Percentiles rank a stretch among this genome's conserved stretches.
Conservation (phyloP, 176 grass and related monocot species). For the Musa itinerans region DNA sequence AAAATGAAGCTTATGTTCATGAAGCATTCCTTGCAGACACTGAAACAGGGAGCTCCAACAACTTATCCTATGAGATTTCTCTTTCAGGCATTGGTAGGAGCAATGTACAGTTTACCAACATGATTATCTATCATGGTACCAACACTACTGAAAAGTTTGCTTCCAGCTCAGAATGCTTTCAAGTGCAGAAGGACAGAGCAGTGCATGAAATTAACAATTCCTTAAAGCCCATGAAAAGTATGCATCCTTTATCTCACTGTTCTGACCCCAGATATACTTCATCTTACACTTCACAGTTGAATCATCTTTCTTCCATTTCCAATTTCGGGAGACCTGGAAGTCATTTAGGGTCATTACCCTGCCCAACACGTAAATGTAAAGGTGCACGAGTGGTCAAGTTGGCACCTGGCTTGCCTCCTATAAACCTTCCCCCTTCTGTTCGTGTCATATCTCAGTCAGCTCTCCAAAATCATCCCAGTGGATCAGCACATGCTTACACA, state of each 20-base stretch:
- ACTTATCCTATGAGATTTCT: conserved; percentile 22
- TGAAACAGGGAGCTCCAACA: conserved; percentile 35
- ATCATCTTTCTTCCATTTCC: conserved; percentile 16
- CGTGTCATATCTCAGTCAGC: too few relatives aligned
- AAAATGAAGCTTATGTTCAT: conserved; percentile 84
- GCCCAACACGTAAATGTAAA: conserved; percentile 34
- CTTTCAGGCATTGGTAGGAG: conserved; percentile 24
- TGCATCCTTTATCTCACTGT: conserved; percentile 8
- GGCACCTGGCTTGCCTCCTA: conserved; percentile 74
- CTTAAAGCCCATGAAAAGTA: conserved; percentile 18
- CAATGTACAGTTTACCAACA: conserved; percentile 7
- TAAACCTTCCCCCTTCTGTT: too few relatives aligned
- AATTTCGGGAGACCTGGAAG: conserved; percentile 9
- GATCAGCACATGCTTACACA: too few relatives aligned
- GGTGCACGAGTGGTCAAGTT: conserved; percentile 78
- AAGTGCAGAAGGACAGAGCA: conserved; percentile 25
- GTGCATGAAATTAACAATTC: conserved; percentile 22
- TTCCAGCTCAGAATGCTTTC: conserved; percentile 19
- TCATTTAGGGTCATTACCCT: conserved; percentile 28
- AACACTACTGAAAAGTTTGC: conserved; percentile 27
- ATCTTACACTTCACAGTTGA: conserved; percentile 28
- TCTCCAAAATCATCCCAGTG: conserved; percentile 24
- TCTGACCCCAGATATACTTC: conserved; percentile 19
- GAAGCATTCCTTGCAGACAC: conserved; percentile 86
- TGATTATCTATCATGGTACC: conserved; percentile 22